Evolutionary conservation across 148 eudicot genomes (phyloP), one percentile per base, ranked within the genome.

Genomic region (Mesembryanthemum crystallinum): DNA sequence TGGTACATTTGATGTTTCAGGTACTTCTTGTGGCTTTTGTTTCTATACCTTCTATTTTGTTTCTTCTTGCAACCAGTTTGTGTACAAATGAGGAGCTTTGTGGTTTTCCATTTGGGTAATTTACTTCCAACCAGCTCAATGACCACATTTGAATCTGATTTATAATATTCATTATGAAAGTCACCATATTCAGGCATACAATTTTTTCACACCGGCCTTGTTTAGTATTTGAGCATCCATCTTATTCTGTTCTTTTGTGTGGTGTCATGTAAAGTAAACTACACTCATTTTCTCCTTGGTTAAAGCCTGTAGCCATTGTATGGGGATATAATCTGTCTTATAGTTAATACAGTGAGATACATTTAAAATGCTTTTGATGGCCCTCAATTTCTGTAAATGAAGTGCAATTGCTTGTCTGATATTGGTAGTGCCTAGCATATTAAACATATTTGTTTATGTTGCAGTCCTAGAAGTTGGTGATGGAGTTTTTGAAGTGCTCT

Each of bases 1-100:
- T 83, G 98, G 98, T 67, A 95, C 98, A 39, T 95, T 95, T 86
- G 98, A 95, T 83, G 98, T 95, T 77, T 95, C 98, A 89, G 98
- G 98, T 94, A 88, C 57, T 55, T 8, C 29, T 58, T 21, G 13
- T 32, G 25, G 55, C 64, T 55, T n/a, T 71, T 30, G 10, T 57
- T 20, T 27, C 59, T 29, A 57, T 51, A 13, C 14, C 32, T 4
- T 66, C 17, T 20, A 57, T 37, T 52, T 10, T 9, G 23, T n/a
- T 28, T 52, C 42, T 27, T 28, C 60, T 51, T 5, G 28, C 25
- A 27, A 30, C 49, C 39, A 28, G 24, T 52, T 43, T 70, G 71
- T 30, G 55, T 1, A 13, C 20, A 14, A 29, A 14, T 62, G 37
- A 62, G 71, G 17, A 6, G 24, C 9, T 8, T n/a, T 67, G 30